Evolutionary conservation across 2,329 filamentous ascomycete species (phyloP).

Genomic region (Colletotrichum plurivorum): DNA sequence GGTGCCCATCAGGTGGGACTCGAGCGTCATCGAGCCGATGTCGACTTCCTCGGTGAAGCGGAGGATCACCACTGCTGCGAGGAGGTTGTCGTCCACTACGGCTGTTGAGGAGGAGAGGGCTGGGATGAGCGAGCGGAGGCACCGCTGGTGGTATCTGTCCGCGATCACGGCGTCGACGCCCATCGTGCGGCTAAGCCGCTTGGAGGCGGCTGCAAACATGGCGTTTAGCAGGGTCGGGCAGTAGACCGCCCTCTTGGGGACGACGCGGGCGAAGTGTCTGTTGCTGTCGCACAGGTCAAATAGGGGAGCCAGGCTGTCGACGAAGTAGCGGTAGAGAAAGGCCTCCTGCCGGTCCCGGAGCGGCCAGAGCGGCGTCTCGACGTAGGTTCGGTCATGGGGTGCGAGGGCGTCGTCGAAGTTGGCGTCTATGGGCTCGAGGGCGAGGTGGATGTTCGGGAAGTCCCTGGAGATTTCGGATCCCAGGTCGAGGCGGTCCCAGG

Average conservation of each 20-base stretch:
- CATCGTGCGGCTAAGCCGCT: conserved; percentile 43
- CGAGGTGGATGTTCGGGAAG: conserved; percentile 14
- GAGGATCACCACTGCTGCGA: conserved; percentile 49
- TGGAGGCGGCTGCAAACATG: conserved; percentile 47
- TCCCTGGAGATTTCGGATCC: conserved; percentile 8
- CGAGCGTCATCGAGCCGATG: conserved; percentile 33
- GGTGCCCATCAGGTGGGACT: conserved; percentile 48
- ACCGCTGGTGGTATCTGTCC: conserved; percentile 47
- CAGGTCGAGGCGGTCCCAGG: conserved; percentile 16
- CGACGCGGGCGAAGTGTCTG: conserved; percentile 47
- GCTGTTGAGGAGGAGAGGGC: conserved; percentile 45
- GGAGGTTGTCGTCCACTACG: conserved; percentile 48
- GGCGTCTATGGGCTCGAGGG: conserved; percentile 26
- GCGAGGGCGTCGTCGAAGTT: conserved; percentile 12
- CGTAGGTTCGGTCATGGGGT: conserved; percentile 23
- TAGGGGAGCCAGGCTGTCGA: conserved; percentile 45
- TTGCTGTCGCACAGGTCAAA: conserved; percentile 49
- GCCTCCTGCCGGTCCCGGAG: conserved; percentile 45
- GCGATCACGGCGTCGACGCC: conserved; percentile 44
- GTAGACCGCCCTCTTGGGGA: conserved; percentile 45
- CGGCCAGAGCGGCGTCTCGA: conserved; percentile 36
- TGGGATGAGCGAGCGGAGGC: conserved; percentile 46
- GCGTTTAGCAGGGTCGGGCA: conserved; percentile 48
- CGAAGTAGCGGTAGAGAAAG: conserved; percentile 47
- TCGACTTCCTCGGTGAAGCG: conserved; percentile 48